Evolutionary conservation across 371 early-diverging fungal genomes (phyloP).

Genomic region (Mucor plumbeus): DNA sequence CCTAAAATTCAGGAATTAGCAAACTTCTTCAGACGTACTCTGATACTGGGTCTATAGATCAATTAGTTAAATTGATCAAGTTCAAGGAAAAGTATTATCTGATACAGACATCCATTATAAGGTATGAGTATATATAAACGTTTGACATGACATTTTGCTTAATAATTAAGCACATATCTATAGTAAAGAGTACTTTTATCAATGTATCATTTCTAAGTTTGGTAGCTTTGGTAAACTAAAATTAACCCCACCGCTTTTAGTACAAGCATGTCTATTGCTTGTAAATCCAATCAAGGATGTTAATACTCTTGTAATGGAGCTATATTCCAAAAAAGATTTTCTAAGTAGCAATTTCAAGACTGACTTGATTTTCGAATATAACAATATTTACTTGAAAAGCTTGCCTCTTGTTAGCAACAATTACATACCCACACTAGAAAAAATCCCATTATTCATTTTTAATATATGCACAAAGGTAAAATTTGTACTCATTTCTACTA

Average conservation of each 20-base stretch:
- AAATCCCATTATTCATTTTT: conserved; percentile 77
- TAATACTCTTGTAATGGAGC: not conserved
- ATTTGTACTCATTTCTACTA: not conserved
- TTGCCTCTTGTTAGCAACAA: conserved; percentile 74
- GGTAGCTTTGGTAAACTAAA: conserved; percentile 76
- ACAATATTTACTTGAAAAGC: not conserved
- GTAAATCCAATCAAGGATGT: not conserved
- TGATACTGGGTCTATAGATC: conserved; percentile 75
- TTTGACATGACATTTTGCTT: no score
- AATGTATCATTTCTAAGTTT: conserved; percentile 69
- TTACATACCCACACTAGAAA: conserved; percentile 71
- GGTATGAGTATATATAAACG: conserved; percentile 32
- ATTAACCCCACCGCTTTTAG: conserved; percentile 61
- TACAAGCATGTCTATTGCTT: conserved; percentile 32
- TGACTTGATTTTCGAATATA: not conserved
- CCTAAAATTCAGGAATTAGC: conserved; percentile 45
- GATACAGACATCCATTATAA: conserved; percentile 65
- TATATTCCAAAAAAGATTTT: not conserved
- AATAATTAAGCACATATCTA: no score
- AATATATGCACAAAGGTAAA: conserved; percentile 69
- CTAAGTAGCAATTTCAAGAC: not conserved
- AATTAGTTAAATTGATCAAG: conserved; percentile 67
- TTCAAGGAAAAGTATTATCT: conserved; percentile 72
- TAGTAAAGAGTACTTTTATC: conserved; percentile 75
- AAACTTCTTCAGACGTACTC: conserved; percentile 69